Evolutionary conservation across 2,329 filamentous ascomycete species (phyloP).

Genomic region (Curvularia lunata): DNA sequence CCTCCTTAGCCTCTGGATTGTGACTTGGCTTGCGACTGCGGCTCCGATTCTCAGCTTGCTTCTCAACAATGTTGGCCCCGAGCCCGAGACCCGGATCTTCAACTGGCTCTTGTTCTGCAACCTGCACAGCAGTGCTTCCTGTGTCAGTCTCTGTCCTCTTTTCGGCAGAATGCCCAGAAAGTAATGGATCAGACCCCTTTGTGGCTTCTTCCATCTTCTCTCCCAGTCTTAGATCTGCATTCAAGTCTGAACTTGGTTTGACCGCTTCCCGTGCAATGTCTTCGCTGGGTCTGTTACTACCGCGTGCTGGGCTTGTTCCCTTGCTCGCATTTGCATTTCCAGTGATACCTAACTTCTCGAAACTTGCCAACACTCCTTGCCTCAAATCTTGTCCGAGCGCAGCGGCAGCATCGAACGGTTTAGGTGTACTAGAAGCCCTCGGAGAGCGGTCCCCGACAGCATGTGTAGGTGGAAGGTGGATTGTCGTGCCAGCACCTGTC

Average conservation of each 20-base stretch:
- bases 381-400: constrained; percentile 38
- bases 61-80: constrained; percentile 15
- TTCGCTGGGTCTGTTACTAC: constrained; percentile 19
- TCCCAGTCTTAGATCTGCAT: background rate
- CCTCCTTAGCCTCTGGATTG: constrained; percentile 29
- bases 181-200: background rate
- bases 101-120: background rate
- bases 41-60: constrained; percentile 22
- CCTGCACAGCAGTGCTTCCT: background rate
- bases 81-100: constrained; percentile 3
- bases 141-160: background rate
- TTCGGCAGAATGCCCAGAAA: background rate
- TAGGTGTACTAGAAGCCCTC: constrained; percentile 15
- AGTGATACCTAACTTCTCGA: constrained; percentile 40
- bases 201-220: background rate
- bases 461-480: constrained; percentile 33
- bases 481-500: constrained; percentile 40
- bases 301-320: constrained; percentile 25
- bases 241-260: constrained; percentile 17
- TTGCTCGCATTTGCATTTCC: constrained; percentile 15
- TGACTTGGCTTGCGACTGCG: constrained; percentile 28
- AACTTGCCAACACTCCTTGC: constrained; percentile 40
- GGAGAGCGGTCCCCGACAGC: constrained; percentile 23
- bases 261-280: constrained; percentile 19
- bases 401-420: constrained; percentile 37